These are phyloP conservation scores for Trifolium repens DNA, from an alignment of 306 rosid genomes.

Conservation along the genomic window DNA sequence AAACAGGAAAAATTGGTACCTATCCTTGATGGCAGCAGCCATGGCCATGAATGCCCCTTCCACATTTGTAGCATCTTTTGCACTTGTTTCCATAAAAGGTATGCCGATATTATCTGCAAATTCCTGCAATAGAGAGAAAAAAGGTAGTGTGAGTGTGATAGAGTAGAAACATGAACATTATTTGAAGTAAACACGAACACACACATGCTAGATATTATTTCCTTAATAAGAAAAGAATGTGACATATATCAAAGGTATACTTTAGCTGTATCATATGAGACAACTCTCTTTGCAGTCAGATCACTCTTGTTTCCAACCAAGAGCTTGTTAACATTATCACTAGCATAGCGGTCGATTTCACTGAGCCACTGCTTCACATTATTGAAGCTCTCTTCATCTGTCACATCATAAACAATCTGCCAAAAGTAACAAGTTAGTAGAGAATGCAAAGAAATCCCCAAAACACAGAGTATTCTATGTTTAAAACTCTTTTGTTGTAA, in stretches of 20 bases:
- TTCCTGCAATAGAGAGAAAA: constrained; percentile 41
- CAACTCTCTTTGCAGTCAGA: constrained; percentile 58
- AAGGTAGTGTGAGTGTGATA: constrained; percentile 13
- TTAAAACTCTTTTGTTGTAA: constrained; percentile 13
- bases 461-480: constrained; percentile 16
- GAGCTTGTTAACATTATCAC: constrained; percentile 65
- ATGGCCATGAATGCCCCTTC: constrained; percentile 67
- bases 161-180: constrained; percentile 23
- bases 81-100: constrained; percentile 67
- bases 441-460: constrained; percentile 14
- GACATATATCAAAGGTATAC: constrained; percentile 40
- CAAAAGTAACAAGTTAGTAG: constrained; percentile 37
- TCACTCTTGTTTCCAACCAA: constrained; percentile 68
- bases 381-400: constrained; percentile 64
- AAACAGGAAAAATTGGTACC: constrained; percentile 34
- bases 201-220: constrained; percentile 4
- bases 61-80: constrained; percentile 62
- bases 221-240: constrained; percentile 20
- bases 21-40: constrained; percentile 59
- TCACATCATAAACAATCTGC: constrained; percentile 64
- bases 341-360: constrained; percentile 65
- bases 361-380: constrained; percentile 69
- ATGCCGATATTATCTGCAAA: constrained; percentile 61
- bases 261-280: constrained; percentile 59
- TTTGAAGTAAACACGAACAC: constrained; percentile 2